These are phyloP conservation scores for Batrachochytrium dendrobatidis DNA, from an alignment of 371 early-diverging fungal species.

Conservation along the genomic window DNA sequence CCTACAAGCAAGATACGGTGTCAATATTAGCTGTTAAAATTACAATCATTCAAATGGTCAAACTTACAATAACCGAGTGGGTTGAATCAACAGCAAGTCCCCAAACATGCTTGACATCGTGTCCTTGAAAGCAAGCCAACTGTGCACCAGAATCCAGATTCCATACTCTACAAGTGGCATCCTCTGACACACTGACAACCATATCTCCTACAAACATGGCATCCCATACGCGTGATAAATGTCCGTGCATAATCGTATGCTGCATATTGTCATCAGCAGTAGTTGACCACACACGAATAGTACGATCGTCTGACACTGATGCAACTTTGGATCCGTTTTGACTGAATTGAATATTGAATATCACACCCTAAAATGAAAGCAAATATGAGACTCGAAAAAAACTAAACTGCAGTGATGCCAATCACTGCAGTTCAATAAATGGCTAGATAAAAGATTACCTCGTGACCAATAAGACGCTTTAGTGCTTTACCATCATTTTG, in stretches of 20 bases:
- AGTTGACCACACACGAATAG: conserved; percentile 65
- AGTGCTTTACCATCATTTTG: conserved; percentile 42
- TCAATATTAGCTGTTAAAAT: background rate
- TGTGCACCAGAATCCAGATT: conserved; percentile 37
- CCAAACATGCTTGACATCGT: conserved; percentile 79
- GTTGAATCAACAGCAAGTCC: conserved; percentile 57
- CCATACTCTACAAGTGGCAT: conserved; percentile 79
- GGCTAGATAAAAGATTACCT: conserved; percentile 20
- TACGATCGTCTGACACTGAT: conserved; percentile 80
- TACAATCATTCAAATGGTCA: background rate
- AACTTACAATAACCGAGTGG: conserved; percentile 36
- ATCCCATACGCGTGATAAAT: conserved; percentile 77
- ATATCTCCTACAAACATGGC: conserved; percentile 53
- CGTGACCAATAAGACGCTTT: conserved; percentile 55
- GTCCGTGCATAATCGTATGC: conserved; percentile 61
- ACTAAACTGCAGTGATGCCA: background rate
- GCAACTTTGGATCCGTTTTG: conserved; percentile 48
- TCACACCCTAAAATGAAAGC: conserved; percentile 69
- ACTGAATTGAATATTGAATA: conserved; percentile 72
- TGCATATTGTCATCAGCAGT: conserved; percentile 34
- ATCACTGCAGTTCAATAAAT: background rate
- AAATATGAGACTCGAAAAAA: too few species aligned
- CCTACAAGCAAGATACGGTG: conserved; percentile 16
- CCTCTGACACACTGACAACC: conserved; percentile 61
- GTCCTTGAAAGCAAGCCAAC: conserved; percentile 68